These are phyloP conservation scores for Cladosporium cucumerinum DNA, from an alignment of 2,329 filamentous ascomycete species.

Conservation along the genomic window DNA sequence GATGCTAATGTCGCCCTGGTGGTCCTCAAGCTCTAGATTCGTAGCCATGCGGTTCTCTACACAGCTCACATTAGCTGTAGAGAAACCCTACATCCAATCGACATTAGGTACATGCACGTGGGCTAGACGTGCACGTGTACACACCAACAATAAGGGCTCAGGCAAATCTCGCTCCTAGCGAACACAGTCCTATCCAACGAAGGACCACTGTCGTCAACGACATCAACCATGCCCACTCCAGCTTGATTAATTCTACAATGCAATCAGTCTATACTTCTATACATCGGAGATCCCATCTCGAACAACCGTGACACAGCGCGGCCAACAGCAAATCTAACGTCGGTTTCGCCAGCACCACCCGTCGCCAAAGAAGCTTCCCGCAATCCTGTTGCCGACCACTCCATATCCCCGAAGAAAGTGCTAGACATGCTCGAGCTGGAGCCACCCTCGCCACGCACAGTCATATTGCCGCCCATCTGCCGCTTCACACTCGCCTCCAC, in stretches of 20 bases:
- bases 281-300: constrained; percentile 27
- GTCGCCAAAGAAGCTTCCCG: constrained; percentile 27
- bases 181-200: not conserved
- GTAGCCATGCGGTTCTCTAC: not conserved
- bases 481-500: constrained; percentile 18
- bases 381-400: constrained; percentile 30
- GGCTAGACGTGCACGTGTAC: not conserved
- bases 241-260: not conserved
- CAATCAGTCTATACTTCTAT: not conserved
- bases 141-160: not conserved
- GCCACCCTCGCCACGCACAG: constrained; percentile 28
- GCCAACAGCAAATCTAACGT: constrained; percentile 30
- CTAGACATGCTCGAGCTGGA: constrained; percentile 30
- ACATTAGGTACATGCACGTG: not conserved
- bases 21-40: not conserved
- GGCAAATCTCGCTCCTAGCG: not conserved
- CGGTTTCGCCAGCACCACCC: constrained; percentile 30
- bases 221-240: not conserved
- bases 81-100: not conserved
- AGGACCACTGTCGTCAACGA: not conserved
- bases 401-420: constrained; percentile 30
- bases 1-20: no score
- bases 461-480: constrained; percentile 21
- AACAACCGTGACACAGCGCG: constrained; percentile 28
- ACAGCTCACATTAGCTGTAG: not conserved